Base-by-base conservation (phyloP, 1,284 basidiomycete species). In the Pascua sp. region DNA sequence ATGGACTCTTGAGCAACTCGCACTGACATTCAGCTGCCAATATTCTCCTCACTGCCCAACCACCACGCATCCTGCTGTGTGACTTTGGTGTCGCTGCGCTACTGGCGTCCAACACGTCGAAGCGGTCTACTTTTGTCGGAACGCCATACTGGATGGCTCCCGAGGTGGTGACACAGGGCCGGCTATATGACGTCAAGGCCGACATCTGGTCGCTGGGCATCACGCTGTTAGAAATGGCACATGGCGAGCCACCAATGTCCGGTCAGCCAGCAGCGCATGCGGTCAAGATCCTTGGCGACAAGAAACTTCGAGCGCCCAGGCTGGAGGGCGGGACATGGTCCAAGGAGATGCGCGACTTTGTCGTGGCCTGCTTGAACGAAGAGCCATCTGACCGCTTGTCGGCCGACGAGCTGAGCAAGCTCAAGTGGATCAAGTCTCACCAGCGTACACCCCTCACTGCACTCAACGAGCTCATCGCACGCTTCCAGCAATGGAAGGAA, bases 91-190 rank as follows among this genome's bases (percentile, higher is more conserved):
- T 98, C 48, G 95, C 94, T 8, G 94, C 96, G 8, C 84, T 96
- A 39, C 83, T 97, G 40, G 86, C 89, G 8, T 92, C 90, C 7
- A 83, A 86, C 2, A 87, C 87, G 8, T 90, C 90, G 72, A 98
- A 97, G 75, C 85, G 94, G 18, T 92, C 91, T 49, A 98, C 94
- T 0, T 85, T 97, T 64, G 91, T 94, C 60, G 95, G 95, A 1
- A 98, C 95, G 0, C 94, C 93, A 0, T 91, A 95, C 73, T 98
- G 94, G 94, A 98, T 98, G 95, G 94, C 94, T 0, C 94, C 94
- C 0, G 95, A 98, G 77, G 92, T 98, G 7, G 90, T 95, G 15
- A 89, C 91, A 60, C 86, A 87, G 42, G 86, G 88, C 4, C 86
- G 90, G 39, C 82, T 87, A 46, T 98, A 98, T 77, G 94, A 98